These are phyloP conservation scores for Nectriaceae sp. DNA, from an alignment of 2,329 filamentous ascomycete species.

Conservation along the genomic window DNA sequence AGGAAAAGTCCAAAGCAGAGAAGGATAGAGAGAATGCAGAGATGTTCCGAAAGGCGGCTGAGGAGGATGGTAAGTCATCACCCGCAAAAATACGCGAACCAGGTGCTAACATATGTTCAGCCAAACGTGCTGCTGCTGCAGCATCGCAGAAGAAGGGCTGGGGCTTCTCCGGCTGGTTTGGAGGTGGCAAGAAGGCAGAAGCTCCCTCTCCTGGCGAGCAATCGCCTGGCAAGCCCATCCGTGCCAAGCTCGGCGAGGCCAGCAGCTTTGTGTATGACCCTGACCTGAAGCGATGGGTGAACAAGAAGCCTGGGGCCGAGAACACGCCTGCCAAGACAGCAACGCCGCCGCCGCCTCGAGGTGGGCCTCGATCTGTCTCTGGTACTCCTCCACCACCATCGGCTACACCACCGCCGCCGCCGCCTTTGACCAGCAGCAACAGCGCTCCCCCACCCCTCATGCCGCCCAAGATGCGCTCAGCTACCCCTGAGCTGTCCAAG, in stretches of 20 bases:
- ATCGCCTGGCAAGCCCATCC: conserved; percentile 68
- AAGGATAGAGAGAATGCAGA: conserved; percentile 82
- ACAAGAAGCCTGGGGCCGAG: conserved; percentile 82
- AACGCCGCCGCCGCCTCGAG: conserved; percentile 78
- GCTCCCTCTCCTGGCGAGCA: conserved; percentile 36
- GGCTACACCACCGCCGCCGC: conserved; percentile 38
- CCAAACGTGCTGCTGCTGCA: conserved; percentile 59
- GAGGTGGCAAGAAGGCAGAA: conserved; percentile 66
- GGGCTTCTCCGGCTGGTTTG: conserved; percentile 85
- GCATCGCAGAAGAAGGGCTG: conserved; percentile 65
- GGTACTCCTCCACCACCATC: conserved; percentile 51
- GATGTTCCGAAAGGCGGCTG: conserved; percentile 81
- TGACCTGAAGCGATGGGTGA: conserved; percentile 97
- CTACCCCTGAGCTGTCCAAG: conserved; percentile 35
- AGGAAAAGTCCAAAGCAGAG: conserved; percentile 64
- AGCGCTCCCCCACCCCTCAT: conserved; percentile 35
- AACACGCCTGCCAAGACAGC: conserved; percentile 60
- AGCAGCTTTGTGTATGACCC: conserved; percentile 93
- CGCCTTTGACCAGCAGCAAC: conserved; percentile 29
- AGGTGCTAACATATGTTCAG: conserved; percentile 38
- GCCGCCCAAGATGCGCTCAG: conserved; percentile 29
- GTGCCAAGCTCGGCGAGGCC: conserved; percentile 91
- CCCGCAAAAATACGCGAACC: neutral
- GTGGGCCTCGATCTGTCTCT: conserved; percentile 53
- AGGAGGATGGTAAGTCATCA: conserved; percentile 62